These are phyloP conservation scores for Rostrohypoxylon terebratum DNA, from an alignment of 495 filamentous ascomycete species.

Conservation along the genomic window DNA sequence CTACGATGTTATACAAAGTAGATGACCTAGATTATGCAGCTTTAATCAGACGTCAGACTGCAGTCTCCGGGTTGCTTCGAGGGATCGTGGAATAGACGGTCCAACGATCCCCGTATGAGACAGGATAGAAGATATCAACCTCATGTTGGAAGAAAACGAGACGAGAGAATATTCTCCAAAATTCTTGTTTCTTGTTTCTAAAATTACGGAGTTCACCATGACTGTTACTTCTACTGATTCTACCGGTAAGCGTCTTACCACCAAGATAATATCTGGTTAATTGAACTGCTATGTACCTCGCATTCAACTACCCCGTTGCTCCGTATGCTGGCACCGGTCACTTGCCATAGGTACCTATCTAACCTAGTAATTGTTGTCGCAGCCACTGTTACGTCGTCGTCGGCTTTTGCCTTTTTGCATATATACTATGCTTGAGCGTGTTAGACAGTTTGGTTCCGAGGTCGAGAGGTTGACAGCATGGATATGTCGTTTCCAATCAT, in stretches of 20 bases:
- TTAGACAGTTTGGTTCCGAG: conserved; percentile 19
- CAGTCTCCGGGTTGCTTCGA: conserved; percentile 31
- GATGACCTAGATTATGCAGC: conserved; percentile 26
- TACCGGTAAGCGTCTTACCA: conserved; percentile 45
- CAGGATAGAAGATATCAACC: background rate
- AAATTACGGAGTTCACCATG: conserved; percentile 18
- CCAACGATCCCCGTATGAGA: conserved; percentile 3
- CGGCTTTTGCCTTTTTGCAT: background rate
- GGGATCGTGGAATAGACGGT: conserved; percentile 26
- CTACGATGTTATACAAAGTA: conserved; percentile 1
- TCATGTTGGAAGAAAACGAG: background rate
- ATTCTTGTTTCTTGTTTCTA: conserved; percentile 4
- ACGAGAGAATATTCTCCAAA: background rate
- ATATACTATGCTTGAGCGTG: background rate
- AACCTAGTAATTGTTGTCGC: conserved; percentile 24
- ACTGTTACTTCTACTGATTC: conserved; percentile 21
- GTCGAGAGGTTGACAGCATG: conserved; percentile 15
- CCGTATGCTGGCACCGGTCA: conserved; percentile 18
- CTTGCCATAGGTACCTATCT: conserved; percentile 1
- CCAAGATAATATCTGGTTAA: conserved; percentile 32
- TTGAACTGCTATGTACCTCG: conserved; percentile 23
- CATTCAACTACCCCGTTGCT: conserved; percentile 20
- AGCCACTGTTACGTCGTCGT: conserved; percentile 29
- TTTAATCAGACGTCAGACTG: conserved; percentile 29
- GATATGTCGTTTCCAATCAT: conserved; percentile 18